Percentiles rank a stretch among this genome's conserved stretches.
Conservation (phyloP, 139 green algal genomes). For the Chlamydomonas sp. region DNA sequence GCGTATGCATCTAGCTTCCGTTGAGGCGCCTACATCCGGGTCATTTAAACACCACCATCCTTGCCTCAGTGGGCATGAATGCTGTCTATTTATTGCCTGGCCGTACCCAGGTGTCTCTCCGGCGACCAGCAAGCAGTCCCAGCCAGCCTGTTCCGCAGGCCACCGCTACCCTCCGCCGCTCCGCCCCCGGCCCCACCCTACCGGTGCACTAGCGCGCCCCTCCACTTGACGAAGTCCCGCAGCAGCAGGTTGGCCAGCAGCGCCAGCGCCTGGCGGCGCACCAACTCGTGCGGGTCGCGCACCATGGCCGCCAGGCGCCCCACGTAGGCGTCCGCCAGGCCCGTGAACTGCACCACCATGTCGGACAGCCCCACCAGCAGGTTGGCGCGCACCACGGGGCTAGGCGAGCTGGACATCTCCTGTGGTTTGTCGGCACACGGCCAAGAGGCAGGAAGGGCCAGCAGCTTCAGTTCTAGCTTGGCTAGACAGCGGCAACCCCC, state of each 20-base stretch:
- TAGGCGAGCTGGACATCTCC: constrained; percentile 57
- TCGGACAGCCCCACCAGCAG: constrained; percentile 88
- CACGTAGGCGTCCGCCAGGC: constrained; percentile 82
- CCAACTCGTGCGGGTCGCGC: constrained; percentile 82
- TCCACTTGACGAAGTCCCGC: constrained; percentile 94
- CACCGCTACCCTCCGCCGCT: background rate
- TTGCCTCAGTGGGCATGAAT: no score
- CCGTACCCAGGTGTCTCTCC: no score
- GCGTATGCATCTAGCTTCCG: no score
- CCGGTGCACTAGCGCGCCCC: constrained; percentile 84
- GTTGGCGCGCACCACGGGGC: constrained; percentile 88
- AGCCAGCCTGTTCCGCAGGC: no score
- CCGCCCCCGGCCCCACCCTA: background rate
- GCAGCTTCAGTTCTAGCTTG: background rate
- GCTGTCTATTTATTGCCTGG: no score
- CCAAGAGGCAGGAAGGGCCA: background rate
- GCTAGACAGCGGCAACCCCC: background rate
- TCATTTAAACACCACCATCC: no score
- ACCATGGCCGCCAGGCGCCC: constrained; percentile 76
- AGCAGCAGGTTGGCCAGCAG: constrained; percentile 86
- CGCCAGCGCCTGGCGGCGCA: constrained; percentile 80
- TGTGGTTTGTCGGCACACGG: constrained; percentile 17
- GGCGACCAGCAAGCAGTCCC: no score
- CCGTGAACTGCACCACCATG: constrained; percentile 85
- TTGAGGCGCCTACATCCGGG: no score